Conservation (phyloP, 1,139 yeast species). For the Scheffersomyces insectosa region DNA sequence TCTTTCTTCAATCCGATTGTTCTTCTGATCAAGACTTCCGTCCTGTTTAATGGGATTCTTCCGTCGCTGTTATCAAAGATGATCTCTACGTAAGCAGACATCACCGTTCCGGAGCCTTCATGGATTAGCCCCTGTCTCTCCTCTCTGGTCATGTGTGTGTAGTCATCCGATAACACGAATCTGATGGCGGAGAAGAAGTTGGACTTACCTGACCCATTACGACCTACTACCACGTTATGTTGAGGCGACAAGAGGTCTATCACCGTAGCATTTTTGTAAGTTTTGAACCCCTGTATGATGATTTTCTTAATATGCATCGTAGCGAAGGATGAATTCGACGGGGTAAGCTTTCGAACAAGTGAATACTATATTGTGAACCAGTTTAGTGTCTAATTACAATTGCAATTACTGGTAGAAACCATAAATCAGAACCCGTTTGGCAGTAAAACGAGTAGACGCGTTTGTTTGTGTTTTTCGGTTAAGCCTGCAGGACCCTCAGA, state of each 20-base stretch:
- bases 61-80: conserved; percentile 80
- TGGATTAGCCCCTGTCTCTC: conserved; percentile 88
- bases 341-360: too few species aligned
- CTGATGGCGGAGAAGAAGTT: conserved; percentile 95
- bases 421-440: too few species aligned
- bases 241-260: conserved; percentile 77
- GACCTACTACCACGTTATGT: conserved; percentile 88
- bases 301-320: conserved; percentile 48
- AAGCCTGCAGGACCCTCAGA: too few species aligned
- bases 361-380: too few species aligned
- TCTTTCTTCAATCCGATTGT: conserved; percentile 93
- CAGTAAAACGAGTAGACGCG: too few species aligned
- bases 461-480: too few species aligned
- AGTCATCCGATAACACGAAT: conserved; percentile 89
- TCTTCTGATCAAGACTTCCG: conserved; percentile 74
- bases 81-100: conserved; percentile 92
- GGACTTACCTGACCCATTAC: conserved; percentile 96
- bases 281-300: conserved; percentile 89
- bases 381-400: too few species aligned
- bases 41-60: conserved; percentile 68
- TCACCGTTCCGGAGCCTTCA: conserved; percentile 87
- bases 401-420: too few species aligned
- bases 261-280: conserved; percentile 82
- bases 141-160: conserved; percentile 82
- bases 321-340: too few species aligned